Evolutionary conservation across 371 early-diverging fungal genomes (phyloP).

Genomic region (Apophysomyces ossiformis): DNA sequence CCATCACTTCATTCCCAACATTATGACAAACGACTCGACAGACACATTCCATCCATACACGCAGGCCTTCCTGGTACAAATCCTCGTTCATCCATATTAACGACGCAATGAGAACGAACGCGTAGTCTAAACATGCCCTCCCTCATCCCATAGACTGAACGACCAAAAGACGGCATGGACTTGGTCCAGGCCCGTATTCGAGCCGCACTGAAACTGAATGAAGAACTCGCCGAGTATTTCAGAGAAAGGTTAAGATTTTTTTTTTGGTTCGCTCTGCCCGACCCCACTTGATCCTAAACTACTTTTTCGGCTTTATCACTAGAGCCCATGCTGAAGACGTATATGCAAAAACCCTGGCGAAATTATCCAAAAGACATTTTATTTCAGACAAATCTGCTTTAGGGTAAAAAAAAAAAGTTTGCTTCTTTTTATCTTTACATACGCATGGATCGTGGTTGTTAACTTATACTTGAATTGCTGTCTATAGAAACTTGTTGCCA

Average conservation of each 20-base stretch:
- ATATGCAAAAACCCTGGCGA: constrained; percentile 56
- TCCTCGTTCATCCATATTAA: neutral
- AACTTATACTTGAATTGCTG: neutral
- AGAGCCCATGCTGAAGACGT: constrained; percentile 58
- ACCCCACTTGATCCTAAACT: neutral
- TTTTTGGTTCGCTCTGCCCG: neutral
- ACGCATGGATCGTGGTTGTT: constrained; percentile 2
- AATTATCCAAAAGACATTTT: constrained; percentile 53
- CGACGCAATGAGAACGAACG: neutral
- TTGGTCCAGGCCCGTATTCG: constrained; percentile 53
- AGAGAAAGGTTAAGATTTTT: constrained; percentile 52
- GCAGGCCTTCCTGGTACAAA: constrained; percentile 9
- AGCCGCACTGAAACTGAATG: constrained; percentile 51
- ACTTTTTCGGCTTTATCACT: neutral
- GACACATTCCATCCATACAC: constrained; percentile 2
- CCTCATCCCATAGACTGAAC: constrained; percentile 45
- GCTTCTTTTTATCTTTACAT: neutral
- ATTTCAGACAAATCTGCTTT: constrained; percentile 51
- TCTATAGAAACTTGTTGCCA: constrained; percentile 21
- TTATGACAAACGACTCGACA: neutral
- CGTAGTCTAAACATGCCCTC: neutral
- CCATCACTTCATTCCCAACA: neutral
- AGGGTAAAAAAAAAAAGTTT: constrained; percentile 34
- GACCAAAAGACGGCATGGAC: constrained; percentile 58
- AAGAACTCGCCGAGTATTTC: constrained; percentile 66